Evolutionary conservation across 2,329 filamentous ascomycete genomes (phyloP), one percentile per base, ranked within the genome.

Genomic region (Phialocephala sp.): DNA sequence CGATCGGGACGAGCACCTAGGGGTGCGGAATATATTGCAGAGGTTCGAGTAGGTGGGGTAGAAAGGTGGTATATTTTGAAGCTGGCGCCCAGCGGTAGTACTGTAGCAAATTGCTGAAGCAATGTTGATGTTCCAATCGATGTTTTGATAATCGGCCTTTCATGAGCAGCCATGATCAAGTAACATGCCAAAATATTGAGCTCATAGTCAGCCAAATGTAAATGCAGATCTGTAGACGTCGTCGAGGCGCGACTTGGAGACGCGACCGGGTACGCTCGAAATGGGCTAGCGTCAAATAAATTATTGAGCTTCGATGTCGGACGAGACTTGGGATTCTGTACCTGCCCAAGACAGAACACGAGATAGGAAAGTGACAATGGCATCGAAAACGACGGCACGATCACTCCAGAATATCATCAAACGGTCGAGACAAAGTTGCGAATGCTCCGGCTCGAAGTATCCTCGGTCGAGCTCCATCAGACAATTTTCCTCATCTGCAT

Each of bases 11-110:
- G 85, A 69, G 87, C 82, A 65, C 89, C 87, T 4, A 92, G 91
- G 4, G 92, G 89, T 39, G 94, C 85, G 41, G 91, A 89, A 80
- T 91, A 97, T 52, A 99, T 86, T 18, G 94, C 85, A 9, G 89
- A 85, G 68, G 89, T 90, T 75, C 84, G 84, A 39, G 88, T 89
- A 5, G 94, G 92, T 15, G 91, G 91, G 5, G 94, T 97, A 27
- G 93, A 97, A 72, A 97, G 81, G 80, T 99, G 94, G 77, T 96
- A 90, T 73, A 94, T 84, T 69, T 84, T 89, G 76, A 97, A 91
- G 15, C 74, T 79, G 74, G 78, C 76, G 69, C 79, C 82, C 66
- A 83, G 81, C 11, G 87, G 87, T 11, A 90, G 82, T n/a, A 71
- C 69, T 24, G 66, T 65, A 64, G 69, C 69, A 50, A 77, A 72